Base-by-base conservation (phyloP, 352 stramenopile species). In the Globisporangium sylvaticum region DNA sequence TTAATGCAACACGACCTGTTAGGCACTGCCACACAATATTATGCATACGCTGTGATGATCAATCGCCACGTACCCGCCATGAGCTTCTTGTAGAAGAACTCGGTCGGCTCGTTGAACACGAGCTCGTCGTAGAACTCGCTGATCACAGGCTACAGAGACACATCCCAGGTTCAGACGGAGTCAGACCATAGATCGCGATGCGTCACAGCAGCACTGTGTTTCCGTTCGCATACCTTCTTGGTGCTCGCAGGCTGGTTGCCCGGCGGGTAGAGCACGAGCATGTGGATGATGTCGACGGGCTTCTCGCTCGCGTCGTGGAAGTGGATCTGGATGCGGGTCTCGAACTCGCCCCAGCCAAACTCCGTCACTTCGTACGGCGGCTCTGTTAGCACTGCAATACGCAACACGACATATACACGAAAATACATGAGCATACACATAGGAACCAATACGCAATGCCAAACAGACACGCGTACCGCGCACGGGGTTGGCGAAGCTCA, bases 41-140 rank as follows among this genome's bases (percentile, higher is more conserved):
- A 22, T 4, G 2, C 37, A 12, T 29, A 34, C 29, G 7, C 20
- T 29, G 3, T 54, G n/a, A 54, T 25, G 24, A 55, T 27, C 5
- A 53, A 14, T 24, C 7, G 37, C 4, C 5, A 24, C 71, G 29
- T 48, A 87, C 72, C 69, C 62, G 75, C 78, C 74, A 96, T 88
- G 31, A 99, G 74, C 65, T 96, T 89, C 71, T 97, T 91, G 84
- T 98, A 98, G 74, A 99, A 98, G 57, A 91, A 92, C 75, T 98
- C 92, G 37, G 86, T 96, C 52, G 97, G 97, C 82, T 99, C 92
- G 27, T 97, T 98, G 78, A 99, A 99, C n/a, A 99, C 95, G 4
- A 99, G 89, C 76, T 99, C 97, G 72, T 99, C 96, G 81, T 99
- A 99, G 63, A 93, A 96, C 79, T 99, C 97, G 37, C 87, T 89